These are phyloP conservation scores for Poterioochromonas sp. DNA, from an alignment of 352 stramenopile genomes.

Conservation along the genomic window DNA sequence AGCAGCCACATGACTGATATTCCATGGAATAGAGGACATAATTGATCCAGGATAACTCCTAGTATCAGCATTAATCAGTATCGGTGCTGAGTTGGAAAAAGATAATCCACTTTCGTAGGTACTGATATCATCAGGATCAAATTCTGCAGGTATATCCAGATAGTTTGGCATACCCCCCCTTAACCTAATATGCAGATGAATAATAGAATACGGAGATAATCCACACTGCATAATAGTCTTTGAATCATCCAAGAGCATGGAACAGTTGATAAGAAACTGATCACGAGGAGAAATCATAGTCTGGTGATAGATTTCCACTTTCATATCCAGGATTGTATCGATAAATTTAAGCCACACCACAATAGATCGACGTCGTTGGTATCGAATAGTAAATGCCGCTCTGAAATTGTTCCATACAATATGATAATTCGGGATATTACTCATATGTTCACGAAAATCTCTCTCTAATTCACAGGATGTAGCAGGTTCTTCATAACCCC, in stretches of 20 bases:
- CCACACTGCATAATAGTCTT: conserved; percentile 31
- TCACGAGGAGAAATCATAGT: conserved; percentile 30
- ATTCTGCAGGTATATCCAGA: conserved; percentile 28
- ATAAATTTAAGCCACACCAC: conserved; percentile 33
- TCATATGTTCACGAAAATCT: conserved; percentile 34
- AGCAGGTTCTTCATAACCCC: conserved; percentile 34
- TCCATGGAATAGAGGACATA: conserved; percentile 33
- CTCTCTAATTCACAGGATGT: conserved; percentile 31
- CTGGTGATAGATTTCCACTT: conserved; percentile 31
- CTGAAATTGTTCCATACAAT: conserved; percentile 34
- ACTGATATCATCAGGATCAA: conserved; percentile 34
- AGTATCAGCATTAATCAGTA: conserved; percentile 34
- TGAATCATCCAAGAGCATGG: conserved; percentile 33
- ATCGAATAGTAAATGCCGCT: conserved; percentile 33
- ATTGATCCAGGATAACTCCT: conserved; percentile 33
- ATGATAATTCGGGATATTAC: conserved; percentile 31
- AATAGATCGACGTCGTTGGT: conserved; percentile 33
- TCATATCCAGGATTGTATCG: conserved; percentile 33
- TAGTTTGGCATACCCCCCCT: conserved; percentile 32
- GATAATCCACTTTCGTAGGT: conserved; percentile 29
- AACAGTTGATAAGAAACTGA: conserved; percentile 34
- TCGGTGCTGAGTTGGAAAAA: conserved; percentile 33
- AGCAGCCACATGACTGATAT: conserved; percentile 32
- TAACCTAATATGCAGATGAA: conserved; percentile 33
- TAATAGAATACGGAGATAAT: conserved; percentile 35